Evolutionary conservation across 2,329 filamentous ascomycete species (phyloP), one percentile per base, ranked within the genome.

Genomic region (Neoscytalidium dimidiatum): DNA sequence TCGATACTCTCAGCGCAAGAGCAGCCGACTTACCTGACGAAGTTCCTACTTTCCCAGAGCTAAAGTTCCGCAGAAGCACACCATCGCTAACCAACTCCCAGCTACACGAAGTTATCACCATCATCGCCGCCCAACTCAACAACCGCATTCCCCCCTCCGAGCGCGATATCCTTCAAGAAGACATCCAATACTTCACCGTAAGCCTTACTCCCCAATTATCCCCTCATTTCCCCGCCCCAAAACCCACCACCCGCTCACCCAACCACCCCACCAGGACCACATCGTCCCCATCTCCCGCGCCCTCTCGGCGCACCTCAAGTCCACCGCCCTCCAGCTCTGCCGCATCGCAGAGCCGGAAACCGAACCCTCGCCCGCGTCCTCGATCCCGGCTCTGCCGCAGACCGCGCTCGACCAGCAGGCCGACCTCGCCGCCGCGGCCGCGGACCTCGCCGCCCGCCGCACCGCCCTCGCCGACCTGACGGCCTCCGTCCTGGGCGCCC

Each of bases 171-270:
- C 71, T 83, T 3, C 67, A 73, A 5, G 73, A 72, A 26, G 80
- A 83, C 66, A 66, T 79, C 1, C 71, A 74, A 1, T 70, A 71
- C 44, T 82, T 83, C 69, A 71, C 79, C 26, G 75, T 74, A 66
- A 17, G 38, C 6, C 17, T n/a, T n/a, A n/a, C n/a, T n/a, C n/a
- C n/a, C n/a, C n/a, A n/a, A n/a, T n/a, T n/a, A n/a, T n/a, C n/a
- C n/a, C n/a, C n/a, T 44, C 28, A 49, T 43, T 2, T 13, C 35
- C 4, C 19, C 3, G 28, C 6, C 9, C 23, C 28, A 26, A n/a
- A 23, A 4, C 5, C 8, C 14, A 7, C 5, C 14, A 4, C 17
- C 17, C 17, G 14, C 21, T 28, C 7, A 19, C 9, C 28, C 21
- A 11, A 19, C 28, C 9, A 23, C 8, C n/a, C 2, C 23, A 26